Conservation (phyloP, 139 green algal genomes). For the Volvox africanus region DNA sequence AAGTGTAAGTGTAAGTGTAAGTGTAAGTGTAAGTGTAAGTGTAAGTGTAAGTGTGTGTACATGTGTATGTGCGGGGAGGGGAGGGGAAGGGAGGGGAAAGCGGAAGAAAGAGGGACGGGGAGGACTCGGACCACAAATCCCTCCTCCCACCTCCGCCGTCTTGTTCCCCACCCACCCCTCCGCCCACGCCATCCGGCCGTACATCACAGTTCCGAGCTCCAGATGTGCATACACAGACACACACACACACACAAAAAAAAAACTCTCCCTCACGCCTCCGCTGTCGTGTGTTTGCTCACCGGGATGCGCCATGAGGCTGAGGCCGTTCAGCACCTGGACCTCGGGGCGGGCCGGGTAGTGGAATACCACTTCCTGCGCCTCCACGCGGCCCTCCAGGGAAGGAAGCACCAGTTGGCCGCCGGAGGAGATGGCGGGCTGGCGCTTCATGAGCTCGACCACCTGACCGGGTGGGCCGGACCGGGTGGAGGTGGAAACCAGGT, state of each 20-base stretch:
- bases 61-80: not conserved
- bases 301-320: constrained; percentile 72
- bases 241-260: too few relatives aligned
- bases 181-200: too few relatives aligned
- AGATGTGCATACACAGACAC: too few relatives aligned
- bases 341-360: constrained; percentile 83
- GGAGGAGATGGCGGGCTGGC: constrained; percentile 44
- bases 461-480: not conserved
- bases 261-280: not conserved
- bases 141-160: too few relatives aligned
- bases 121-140: not conserved
- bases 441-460: constrained; percentile 68
- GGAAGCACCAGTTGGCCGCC: constrained; percentile 51
- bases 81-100: not conserved
- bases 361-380: constrained; percentile 85
- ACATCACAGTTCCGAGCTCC: too few relatives aligned
- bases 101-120: not conserved
- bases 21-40: too few relatives aligned
- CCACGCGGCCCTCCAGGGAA: constrained; percentile 63
- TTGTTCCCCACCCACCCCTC: too few relatives aligned
- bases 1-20: too few relatives aligned
- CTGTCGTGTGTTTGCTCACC: constrained; percentile 50
- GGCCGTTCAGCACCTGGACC: constrained; percentile 68
- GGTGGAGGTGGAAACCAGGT: not conserved
- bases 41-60: too few relatives aligned